Evolutionary conservation across 1,139 yeast genomes (phyloP), one percentile per base, ranked within the genome.

Genomic region (Pichia terricola): DNA sequence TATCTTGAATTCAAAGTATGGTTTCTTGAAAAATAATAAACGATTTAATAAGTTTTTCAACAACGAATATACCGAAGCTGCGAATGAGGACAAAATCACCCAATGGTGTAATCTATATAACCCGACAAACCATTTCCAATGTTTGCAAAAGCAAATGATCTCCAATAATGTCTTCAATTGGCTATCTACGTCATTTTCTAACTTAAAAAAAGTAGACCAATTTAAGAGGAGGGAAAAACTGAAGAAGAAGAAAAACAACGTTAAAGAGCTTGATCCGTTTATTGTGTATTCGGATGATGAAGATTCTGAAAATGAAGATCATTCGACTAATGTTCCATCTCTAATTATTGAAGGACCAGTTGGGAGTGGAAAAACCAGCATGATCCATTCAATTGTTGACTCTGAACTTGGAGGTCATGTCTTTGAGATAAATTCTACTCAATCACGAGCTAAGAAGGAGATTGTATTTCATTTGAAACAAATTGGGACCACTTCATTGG

Each of bases 401-500:
- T 79, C 79, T 45, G 55, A 59, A 40, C 55, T 82, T 5, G 67
- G 69, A 27, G 91, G 94, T 0, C 84, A 80, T 53, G 84, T 89
- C 1, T 81, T 85, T 58, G 98, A 91, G 59, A 71, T 89, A 35
- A 87, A 86, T 58, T 69, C 91, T 0, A 77, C 89, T 10, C 80
- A 77, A 53, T 68, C 77, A 36, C 69, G 97, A 53, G 77, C 91
- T 1, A 75, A 83, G 38, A 82, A 78, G 55, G 91, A 85, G 49
- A 73, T 89, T 26, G 65, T 70, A 46, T 73, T 78, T 28, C 73
- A 73, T 34, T 67, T 91, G 39, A 81, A 75, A 44, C 97, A 94
- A 54, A 73, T 87, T 45, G 80, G 94, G 46, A 89, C 95, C 3
- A 83, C 95, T 0, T 91, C 87, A 49, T 66, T 84, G 41, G 91